Conservation (phyloP, 768 basidiomycete species). For the Psilocybe cyanescens region DNA sequence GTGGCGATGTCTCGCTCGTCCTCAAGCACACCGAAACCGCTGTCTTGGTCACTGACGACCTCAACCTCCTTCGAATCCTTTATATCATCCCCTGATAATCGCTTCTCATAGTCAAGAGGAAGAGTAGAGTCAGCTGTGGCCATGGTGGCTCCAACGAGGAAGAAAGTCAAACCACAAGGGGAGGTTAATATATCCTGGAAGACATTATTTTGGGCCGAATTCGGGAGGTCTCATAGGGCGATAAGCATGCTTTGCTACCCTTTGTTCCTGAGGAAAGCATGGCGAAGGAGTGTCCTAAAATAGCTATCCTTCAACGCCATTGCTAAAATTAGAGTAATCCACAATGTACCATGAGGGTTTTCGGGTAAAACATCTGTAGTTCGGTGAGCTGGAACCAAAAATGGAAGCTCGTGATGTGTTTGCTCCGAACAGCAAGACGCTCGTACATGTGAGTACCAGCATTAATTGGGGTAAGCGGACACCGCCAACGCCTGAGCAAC, state of each 20-base stretch:
- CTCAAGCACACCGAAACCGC: conserved; percentile 38
- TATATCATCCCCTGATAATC: conserved; percentile 33
- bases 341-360: conserved; percentile 4
- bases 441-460: not conserved
- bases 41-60: conserved; percentile 30
- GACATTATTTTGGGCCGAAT: conserved; percentile 1
- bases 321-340: conserved; percentile 2
- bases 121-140: conserved; percentile 10
- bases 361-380: not conserved
- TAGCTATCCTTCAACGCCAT: conserved; percentile 3
- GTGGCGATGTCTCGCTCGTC: conserved; percentile 52
- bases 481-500: not conserved
- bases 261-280: conserved; percentile 6
- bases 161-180: not conserved
- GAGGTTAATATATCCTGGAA: conserved; percentile 3
- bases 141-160: conserved; percentile 12
- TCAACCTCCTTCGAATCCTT: conserved; percentile 35
- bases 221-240: conserved; percentile 14
- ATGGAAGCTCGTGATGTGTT: not conserved
- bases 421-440: not conserved
- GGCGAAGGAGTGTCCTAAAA: conserved; percentile 16
- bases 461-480: not conserved
- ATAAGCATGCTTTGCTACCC: conserved; percentile 14
- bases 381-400: not conserved
- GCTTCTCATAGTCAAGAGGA: conserved; percentile 29